phyloP scores from a whole-genome alignment of 495 filamentous ascomycete genomes.

The Talaromyces proteolyticus region DNA sequence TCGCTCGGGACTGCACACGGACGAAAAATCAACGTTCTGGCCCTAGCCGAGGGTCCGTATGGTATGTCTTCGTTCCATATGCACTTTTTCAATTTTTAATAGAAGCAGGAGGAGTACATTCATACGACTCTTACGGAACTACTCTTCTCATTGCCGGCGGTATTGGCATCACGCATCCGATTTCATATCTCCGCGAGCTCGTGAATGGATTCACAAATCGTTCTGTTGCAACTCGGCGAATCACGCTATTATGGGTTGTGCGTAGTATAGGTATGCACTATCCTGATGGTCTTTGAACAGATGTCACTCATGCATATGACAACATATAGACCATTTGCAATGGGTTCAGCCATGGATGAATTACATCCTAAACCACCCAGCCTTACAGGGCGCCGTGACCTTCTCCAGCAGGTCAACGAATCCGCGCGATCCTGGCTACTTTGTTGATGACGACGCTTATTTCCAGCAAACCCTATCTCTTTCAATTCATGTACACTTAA shows the following conservation, averaged over 20 bases:
- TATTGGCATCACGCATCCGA: slow-evolving; percentile 55
- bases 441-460: slow-evolving; percentile 11
- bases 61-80: too few species aligned
- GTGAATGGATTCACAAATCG: slow-evolving; percentile 31
- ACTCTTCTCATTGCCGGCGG: slow-evolving; percentile 51
- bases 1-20: slow-evolving; percentile 32
- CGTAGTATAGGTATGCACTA: slow-evolving; percentile 30
- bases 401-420: slow-evolving; percentile 10
- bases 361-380: slow-evolving; percentile 28
- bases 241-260: slow-evolving; percentile 35
- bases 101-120: slow-evolving; percentile 37
- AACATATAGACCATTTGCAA: slow-evolving; percentile 27
- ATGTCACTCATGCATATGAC: background rate
- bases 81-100: background rate
- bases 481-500: slow-evolving; percentile 30
- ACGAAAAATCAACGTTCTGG: slow-evolving; percentile 35
- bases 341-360: slow-evolving; percentile 43
- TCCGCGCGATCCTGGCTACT: slow-evolving; percentile 13
- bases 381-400: slow-evolving; percentile 8
- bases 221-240: slow-evolving; percentile 35
- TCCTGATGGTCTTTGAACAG: too few species aligned
- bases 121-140: slow-evolving; percentile 47
- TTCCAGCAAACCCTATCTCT: slow-evolving; percentile 28
- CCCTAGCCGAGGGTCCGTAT: slow-evolving; percentile 51
- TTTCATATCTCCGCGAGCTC: slow-evolving; percentile 47